phyloP scores from a whole-genome alignment of 176 grass and related monocot species.

The Calamus simplicifolius region DNA sequence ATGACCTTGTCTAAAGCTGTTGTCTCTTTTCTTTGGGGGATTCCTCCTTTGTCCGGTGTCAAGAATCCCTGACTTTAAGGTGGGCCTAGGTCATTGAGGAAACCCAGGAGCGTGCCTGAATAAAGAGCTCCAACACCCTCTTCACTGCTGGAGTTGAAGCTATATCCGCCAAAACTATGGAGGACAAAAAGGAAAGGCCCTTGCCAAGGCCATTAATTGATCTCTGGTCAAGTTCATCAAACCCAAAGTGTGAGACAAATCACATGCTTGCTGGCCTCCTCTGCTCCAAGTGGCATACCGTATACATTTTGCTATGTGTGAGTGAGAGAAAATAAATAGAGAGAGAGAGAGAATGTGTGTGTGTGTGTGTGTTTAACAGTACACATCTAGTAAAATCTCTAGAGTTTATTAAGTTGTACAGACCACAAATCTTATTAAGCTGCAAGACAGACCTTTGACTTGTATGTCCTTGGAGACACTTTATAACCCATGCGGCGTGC shows the following conservation, averaged over 20 bases:
- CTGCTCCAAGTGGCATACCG: background rate
- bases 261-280: background rate
- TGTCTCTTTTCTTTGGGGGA: background rate
- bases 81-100: background rate
- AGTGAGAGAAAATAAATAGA: background rate
- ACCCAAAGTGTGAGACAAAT: background rate
- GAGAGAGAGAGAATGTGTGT: background rate
- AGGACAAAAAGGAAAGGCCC: constrained; percentile 1
- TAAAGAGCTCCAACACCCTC: too few relatives aligned
- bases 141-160: too few relatives aligned
- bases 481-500: too few relatives aligned
- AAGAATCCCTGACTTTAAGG: background rate
- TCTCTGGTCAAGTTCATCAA: background rate
- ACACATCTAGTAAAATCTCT: constrained; percentile 33
- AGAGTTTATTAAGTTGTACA: too few relatives aligned
- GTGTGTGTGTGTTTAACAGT: constrained; percentile 25
- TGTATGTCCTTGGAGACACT: too few relatives aligned
- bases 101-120: too few relatives aligned
- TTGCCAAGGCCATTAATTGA: background rate
- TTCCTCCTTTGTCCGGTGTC: constrained; percentile 5
- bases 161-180: too few relatives aligned
- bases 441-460: too few relatives aligned
- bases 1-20: background rate
- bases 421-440: too few relatives aligned
- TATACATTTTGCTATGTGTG: too few relatives aligned